Evolutionary conservation across 768 basidiomycete genomes (phyloP), one percentile per base, ranked within the genome.

Genomic region (Trametes gibbosa): DNA sequence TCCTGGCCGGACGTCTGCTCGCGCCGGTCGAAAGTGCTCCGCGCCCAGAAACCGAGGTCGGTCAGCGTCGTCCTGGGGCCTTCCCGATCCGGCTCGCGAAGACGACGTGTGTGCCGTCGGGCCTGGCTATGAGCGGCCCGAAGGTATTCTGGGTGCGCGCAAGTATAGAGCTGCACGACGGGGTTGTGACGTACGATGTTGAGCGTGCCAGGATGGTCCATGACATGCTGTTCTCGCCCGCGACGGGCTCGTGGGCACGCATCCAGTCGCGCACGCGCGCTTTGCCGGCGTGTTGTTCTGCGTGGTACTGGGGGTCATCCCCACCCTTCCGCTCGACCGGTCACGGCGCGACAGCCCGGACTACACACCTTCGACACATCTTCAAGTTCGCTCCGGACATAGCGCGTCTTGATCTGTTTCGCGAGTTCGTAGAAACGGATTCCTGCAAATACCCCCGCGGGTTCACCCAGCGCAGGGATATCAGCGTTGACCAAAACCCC

Each of bases 401-500:
- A 74, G 63, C 78, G 78, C 19, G 72, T 65, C 14, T 64, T 60
- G 19, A 64, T 66, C 29, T 72, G 69, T 51, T 76, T 71, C 5
- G 77, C 75, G 8, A 68, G 65, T 58, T 79, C 77, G 59, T 74
- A 78, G 19, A 79, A 74, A 46, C 75, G 71, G 47, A 78, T 73
- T 1, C 76, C 77, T n/a, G 65, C 49, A 66, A 74, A 68, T 0
- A 74, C 70, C 62, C 77, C 77, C 51, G 71, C 71, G 58, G 74
- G 59, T 61, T 76, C 74, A 8, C 76, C 76, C 13, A 77, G 71
- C 5, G 73, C 77, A 59, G 76, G 77, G 19, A 58, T 52, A 27
- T 65, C 64, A 5, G 64, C 63, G 43, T 77, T 78, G 37, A 77
- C 69, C 61, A 66, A 78, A 5, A 71, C 74, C 16, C 77, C 77